These are phyloP conservation scores for Melaleuca alternifolia DNA, from an alignment of 345 rosid species.

Conservation along the genomic window DNA sequence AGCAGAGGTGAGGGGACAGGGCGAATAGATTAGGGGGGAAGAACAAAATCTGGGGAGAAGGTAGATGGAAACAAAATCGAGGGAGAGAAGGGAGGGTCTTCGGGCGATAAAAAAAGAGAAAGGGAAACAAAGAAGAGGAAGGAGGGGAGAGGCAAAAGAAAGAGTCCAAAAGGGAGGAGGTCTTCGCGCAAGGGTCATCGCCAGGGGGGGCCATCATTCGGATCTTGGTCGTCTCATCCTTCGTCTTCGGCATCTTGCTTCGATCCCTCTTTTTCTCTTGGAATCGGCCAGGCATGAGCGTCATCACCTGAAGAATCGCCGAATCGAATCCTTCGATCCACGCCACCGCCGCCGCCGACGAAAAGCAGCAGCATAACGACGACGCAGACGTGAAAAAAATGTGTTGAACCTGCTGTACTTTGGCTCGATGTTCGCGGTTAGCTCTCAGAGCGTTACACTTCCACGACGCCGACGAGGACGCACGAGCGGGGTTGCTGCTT, in stretches of 20 bases:
- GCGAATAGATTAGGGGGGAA: too few species aligned
- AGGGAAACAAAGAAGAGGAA: too few species aligned
- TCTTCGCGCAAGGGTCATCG: too few species aligned
- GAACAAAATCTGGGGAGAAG: too few species aligned
- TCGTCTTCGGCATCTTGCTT: background rate
- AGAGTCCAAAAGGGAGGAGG: too few species aligned
- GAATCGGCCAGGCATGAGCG: background rate
- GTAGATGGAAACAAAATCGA: too few species aligned
- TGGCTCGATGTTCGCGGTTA: slow-evolving; percentile 73
- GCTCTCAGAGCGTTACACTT: slow-evolving; percentile 63
- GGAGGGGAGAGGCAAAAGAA: too few species aligned
- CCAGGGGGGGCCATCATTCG: too few species aligned
- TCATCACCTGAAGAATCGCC: background rate
- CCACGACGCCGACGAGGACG: slow-evolving; percentile 69
- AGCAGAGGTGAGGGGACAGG: too few species aligned
- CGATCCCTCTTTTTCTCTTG: background rate
- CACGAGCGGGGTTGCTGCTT: slow-evolving; percentile 89
- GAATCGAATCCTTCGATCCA: background rate
- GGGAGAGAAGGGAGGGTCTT: too few species aligned
- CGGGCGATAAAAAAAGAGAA: too few species aligned
- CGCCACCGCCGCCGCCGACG: background rate
- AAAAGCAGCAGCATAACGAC: background rate
- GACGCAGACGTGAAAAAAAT: slow-evolving; percentile 36
- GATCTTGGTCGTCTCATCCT: too few species aligned
- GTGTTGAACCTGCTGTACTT: slow-evolving; percentile 73